Evolutionary conservation across 2,329 filamentous ascomycete species (phyloP), one percentile per base, ranked within the genome.

Genomic region (Alternaria alternata): DNA sequence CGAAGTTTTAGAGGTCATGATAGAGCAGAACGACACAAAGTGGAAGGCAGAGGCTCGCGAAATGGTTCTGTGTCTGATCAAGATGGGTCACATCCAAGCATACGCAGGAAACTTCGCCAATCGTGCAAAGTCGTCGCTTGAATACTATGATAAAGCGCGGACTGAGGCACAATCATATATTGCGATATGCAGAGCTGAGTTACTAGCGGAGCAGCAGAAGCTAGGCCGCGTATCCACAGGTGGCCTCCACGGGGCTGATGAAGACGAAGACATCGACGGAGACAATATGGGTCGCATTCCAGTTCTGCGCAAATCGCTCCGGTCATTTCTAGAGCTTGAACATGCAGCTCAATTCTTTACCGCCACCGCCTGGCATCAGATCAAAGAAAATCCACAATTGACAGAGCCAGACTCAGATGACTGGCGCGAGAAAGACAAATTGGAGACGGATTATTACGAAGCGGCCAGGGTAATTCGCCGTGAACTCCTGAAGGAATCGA

Each of bases 1-100:
- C 18, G 92, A 98, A 76, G 94, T 98, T 1, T 82, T 99, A 11
- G 89, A 93, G 65, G 88, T 90, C 5, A 97, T 99, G 94, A 90
- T 97, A 59, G 93, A 97, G 56, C 89, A 94, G 71, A 93, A 90
- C 43, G 91, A 94, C 58, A 82, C 82, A 6, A 75, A 80, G 1
- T 86, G 94, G 57, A 86, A 89, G 52, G 79, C 84, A 0, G 89
- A 94, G 59, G 89, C 95, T 71, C 87, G 93, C 53, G 81, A 83
- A 2, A 83, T 90, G 48, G 82, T 96, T 7, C 75, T 86, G 3
- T 83, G 83, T 34, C 88, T 87, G 62, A 81, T 97, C 44, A 86
- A 85, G 16, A 84, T 88, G 55, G 94, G 92, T 0, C 94, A 97
- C 67, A 80, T 97, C 4, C 83, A 91, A 39, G 93, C 94, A 61